phyloP scores from a whole-genome alignment of 140 eudicot genomes.

The Anethum foeniculum region DNA sequence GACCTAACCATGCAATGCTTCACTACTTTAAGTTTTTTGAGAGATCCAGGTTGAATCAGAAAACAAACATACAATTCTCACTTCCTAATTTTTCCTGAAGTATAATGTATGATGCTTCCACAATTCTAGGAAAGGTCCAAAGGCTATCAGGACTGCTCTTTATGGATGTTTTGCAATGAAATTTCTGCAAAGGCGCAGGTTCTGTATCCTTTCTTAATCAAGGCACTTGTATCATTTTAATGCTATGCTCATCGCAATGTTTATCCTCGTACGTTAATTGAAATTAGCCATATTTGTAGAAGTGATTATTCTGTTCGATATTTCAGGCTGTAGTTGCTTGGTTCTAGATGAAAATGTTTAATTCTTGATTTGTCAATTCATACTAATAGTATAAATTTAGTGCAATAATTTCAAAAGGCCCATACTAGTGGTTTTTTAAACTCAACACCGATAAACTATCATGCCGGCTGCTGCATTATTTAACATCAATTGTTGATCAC shows the following conservation, averaged over 20 bases:
- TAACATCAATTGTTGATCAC: neutral
- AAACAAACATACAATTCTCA: neutral
- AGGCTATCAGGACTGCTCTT: conserved; percentile 44
- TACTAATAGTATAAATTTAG: neutral
- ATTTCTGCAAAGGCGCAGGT: conserved; percentile 95
- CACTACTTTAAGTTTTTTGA: neutral
- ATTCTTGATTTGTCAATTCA: neutral
- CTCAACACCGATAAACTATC: neutral
- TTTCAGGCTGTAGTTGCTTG: neutral
- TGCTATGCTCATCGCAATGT: neutral
- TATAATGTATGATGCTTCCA: neutral
- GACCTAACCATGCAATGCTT: neutral
- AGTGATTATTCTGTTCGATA: neutral
- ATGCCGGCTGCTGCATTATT: neutral
- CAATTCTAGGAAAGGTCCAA: neutral
- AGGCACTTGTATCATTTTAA: neutral
- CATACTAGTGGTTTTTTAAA: too few relatives aligned
- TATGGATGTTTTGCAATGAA: conserved; percentile 87
- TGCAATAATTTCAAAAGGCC: neutral
- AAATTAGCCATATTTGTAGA: neutral
- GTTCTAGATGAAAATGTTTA: neutral
- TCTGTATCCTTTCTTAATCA: conserved; percentile 4
- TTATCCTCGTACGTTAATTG: neutral
- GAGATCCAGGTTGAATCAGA: too few relatives aligned
- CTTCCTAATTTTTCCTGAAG: neutral